Evolutionary conservation across 805 yeast species (phyloP), one percentile per base, ranked within the genome.

Genomic region (Torulaspora indica): DNA sequence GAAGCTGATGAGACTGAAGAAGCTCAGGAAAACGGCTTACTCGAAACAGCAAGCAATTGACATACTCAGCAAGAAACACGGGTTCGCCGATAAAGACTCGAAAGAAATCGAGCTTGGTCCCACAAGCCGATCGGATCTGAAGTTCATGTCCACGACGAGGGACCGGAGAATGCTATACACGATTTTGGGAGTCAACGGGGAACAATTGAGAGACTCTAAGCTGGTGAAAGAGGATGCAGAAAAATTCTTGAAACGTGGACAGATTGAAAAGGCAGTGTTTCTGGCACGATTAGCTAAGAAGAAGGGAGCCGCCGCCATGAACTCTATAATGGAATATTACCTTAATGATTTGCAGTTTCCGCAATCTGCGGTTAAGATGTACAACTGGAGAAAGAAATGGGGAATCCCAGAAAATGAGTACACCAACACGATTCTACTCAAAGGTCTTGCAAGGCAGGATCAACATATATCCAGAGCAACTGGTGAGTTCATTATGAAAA

Each of bases 341-440:
- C 61, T 81, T 3, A 59, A 60, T 6, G 55, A 56, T 0, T 53
- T 67, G 7, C 70, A 73, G 2, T 71, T 72, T 17, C 58, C 72
- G 0, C 71, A 73, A 35, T 70, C 68, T 6, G 83, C 84, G 0
- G 43, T 81, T 20, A 75, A 75, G 32, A 51, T 77, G 14, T 72
- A 72, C 47, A 71, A 73, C 40, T 72, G 75, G 64, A 67, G 86
- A 39, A 80, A 78, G 52, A 82, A 81, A 57, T 76, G 85, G 80
- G 76, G 75, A 1, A 71, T 79, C 9, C 73, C 74, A 2, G 66
- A 73, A 4, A 77, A 81, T 52, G 74, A 76, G 20, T 68, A 71
- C 25, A 66, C 77, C 2, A 56, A 71, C 38, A 75, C 77, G 5
- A 70, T 76, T 4, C 41, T 77, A 7, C 73, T 77, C 40, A 61